These are phyloP conservation scores for Penicillium canariense DNA, from an alignment of 495 filamentous ascomycete species.

Conservation along the genomic window DNA sequence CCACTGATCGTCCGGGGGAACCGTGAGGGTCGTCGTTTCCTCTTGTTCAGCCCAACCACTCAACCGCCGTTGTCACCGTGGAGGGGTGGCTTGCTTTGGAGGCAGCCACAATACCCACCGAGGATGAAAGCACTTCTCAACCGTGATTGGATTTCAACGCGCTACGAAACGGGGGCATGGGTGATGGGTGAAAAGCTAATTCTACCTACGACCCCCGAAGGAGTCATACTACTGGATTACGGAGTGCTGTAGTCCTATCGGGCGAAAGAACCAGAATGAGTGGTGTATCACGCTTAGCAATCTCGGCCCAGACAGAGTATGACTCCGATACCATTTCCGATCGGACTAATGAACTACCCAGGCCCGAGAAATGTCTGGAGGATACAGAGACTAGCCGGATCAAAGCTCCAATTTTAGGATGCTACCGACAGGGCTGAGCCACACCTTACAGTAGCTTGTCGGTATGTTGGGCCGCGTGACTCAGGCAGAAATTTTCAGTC, in stretches of 20 bases:
- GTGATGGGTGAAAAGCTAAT: neutral
- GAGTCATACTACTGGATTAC: neutral
- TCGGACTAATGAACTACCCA: neutral
- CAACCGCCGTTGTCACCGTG: neutral
- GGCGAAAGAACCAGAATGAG: neutral
- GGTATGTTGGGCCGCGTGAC: constrained; percentile 11
- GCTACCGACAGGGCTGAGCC: constrained; percentile 25
- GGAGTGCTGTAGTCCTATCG: neutral
- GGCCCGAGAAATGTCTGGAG: neutral
- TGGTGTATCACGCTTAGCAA: neutral
- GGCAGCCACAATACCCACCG: constrained; percentile 8
- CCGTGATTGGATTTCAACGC: neutral
- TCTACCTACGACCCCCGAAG: neutral
- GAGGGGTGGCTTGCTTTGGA: constrained; percentile 3
- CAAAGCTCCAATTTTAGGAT: constrained; percentile 20
- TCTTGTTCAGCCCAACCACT: neutral
- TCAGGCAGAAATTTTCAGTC: neutral
- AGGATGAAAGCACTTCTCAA: neutral
- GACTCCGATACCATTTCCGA: neutral
- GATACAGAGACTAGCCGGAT: constrained; percentile 6
- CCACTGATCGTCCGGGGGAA: constrained; percentile 8
- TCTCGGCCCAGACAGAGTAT: neutral
- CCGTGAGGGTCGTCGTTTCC: neutral
- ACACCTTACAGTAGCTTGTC: constrained; percentile 18
- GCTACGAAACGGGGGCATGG: no score